Conservation (phyloP, 495 filamentous ascomycete species). For the Mycothermus thermophilus region DNA sequence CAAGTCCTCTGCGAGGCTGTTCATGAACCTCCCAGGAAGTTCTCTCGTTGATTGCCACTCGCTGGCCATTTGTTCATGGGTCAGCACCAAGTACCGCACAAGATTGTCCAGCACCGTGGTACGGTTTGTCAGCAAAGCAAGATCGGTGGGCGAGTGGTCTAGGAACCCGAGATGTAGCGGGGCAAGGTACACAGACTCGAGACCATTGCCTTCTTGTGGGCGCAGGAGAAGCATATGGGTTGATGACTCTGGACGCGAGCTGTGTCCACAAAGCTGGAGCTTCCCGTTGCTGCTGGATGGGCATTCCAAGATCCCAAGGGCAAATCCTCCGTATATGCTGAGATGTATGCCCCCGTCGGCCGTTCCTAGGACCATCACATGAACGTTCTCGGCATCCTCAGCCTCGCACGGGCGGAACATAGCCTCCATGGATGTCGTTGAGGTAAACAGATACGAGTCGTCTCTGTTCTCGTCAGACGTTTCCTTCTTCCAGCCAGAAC, state of each 20-base stretch:
- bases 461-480: slow-evolving; percentile 35
- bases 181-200: slow-evolving; percentile 43
- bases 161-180: slow-evolving; percentile 78
- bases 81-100: slow-evolving; percentile 65
- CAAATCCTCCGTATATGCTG: slow-evolving; percentile 80
- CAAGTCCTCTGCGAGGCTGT: slow-evolving; percentile 56
- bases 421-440: slow-evolving; percentile 54
- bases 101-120: slow-evolving; percentile 78
- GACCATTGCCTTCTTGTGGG: slow-evolving; percentile 13
- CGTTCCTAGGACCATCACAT: slow-evolving; percentile 71
- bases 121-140: slow-evolving; percentile 63
- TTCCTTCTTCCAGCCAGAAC: neutral
- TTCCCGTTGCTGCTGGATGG: too few relatives aligned
- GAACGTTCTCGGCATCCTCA: slow-evolving; percentile 55
- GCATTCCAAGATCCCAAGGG: slow-evolving; percentile 55
- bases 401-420: slow-evolving; percentile 50
- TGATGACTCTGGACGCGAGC: slow-evolving; percentile 57
- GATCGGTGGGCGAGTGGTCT: slow-evolving; percentile 59
- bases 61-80: slow-evolving; percentile 54
- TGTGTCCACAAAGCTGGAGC: slow-evolving; percentile 42
- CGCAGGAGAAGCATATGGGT: slow-evolving; percentile 61
- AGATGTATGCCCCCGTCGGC: slow-evolving; percentile 66
- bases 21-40: slow-evolving; percentile 60
- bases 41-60: slow-evolving; percentile 78
- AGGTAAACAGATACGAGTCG: slow-evolving; percentile 52